phyloP scores from a whole-genome alignment of 148 eudicot species.

The Camellia japonica region DNA sequence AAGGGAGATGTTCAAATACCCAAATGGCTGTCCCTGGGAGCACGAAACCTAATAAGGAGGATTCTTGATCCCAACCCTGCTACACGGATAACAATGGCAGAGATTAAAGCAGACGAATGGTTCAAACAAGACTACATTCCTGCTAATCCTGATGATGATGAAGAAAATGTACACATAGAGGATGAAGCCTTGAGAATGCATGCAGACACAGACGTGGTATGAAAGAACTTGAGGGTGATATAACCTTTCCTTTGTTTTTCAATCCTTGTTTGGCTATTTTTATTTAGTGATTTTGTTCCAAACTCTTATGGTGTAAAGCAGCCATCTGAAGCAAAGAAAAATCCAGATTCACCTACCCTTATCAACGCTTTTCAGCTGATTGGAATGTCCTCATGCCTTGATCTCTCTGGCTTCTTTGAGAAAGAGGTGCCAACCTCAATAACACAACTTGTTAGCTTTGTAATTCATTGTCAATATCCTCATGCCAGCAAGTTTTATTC shows the following conservation, averaged over 20 bases:
- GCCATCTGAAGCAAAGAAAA: constrained; percentile 52
- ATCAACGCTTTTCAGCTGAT: constrained; percentile 95
- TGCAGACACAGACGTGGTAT: constrained; percentile 31
- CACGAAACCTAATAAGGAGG: constrained; percentile 61
- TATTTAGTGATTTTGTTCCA: not conserved
- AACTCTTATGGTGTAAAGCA: constrained; percentile 14
- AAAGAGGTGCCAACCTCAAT: constrained; percentile 52
- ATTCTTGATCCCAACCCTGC: constrained; percentile 88
- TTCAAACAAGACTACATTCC: constrained; percentile 68
- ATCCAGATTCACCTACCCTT: constrained; percentile 47
- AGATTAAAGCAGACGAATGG: constrained; percentile 77
- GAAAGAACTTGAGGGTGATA: constrained; percentile 25
- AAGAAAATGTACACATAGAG: constrained; percentile 43
- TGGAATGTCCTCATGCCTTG: constrained; percentile 90
- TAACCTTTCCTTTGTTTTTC: not conserved
- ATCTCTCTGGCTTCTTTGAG: constrained; percentile 96
- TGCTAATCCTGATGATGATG: constrained; percentile 47
- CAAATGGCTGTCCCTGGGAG: constrained; percentile 83
- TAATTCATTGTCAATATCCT: not conserved
- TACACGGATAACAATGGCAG: constrained; percentile 60
- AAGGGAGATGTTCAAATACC: constrained; percentile 88
- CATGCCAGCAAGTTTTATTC: not conserved
- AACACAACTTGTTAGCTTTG: not conserved
- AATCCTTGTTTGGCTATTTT: not conserved
- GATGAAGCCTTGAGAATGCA: constrained; percentile 55